Conservation (phyloP, 2,329 filamentous ascomycete species). For the Chalaropsis thielavioides region DNA sequence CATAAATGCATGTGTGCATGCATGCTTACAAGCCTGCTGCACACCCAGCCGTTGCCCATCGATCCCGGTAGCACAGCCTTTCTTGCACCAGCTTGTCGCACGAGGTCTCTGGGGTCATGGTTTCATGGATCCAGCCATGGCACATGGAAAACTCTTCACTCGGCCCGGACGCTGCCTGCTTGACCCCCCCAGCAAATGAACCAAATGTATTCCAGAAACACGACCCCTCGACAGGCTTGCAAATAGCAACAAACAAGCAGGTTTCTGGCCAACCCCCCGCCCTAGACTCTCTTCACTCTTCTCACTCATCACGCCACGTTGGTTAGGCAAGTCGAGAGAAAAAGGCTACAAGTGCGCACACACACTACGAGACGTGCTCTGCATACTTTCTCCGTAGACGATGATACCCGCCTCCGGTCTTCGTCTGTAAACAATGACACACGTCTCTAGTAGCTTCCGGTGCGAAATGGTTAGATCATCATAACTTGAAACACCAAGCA, state of each 20-base stretch:
- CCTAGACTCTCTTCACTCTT: too few species aligned
- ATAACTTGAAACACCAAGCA: neutral
- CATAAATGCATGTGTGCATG: too few species aligned
- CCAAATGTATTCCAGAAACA: neutral
- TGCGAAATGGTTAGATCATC: constrained; percentile 3
- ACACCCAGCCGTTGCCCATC: too few species aligned
- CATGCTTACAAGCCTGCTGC: too few species aligned
- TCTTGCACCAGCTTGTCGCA: too few species aligned
- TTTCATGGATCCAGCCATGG: too few species aligned
- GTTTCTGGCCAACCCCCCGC: neutral
- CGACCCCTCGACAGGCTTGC: too few species aligned
- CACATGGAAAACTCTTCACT: too few species aligned
- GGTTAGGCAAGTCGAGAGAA: neutral
- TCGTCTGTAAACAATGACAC: neutral
- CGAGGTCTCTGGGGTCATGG: too few species aligned
- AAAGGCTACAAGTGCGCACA: neutral
- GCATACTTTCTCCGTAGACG: neutral
- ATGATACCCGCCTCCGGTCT: neutral
- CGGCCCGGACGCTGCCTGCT: too few species aligned
- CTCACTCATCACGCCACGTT: neutral
- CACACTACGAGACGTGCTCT: too few species aligned
- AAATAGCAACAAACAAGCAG: neutral
- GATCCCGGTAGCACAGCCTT: too few species aligned
- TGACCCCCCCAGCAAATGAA: neutral
- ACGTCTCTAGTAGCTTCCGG: neutral